phyloP scores from a whole-genome alignment of 2,329 filamentous ascomycete genomes.

The Fusarium redolens region DNA sequence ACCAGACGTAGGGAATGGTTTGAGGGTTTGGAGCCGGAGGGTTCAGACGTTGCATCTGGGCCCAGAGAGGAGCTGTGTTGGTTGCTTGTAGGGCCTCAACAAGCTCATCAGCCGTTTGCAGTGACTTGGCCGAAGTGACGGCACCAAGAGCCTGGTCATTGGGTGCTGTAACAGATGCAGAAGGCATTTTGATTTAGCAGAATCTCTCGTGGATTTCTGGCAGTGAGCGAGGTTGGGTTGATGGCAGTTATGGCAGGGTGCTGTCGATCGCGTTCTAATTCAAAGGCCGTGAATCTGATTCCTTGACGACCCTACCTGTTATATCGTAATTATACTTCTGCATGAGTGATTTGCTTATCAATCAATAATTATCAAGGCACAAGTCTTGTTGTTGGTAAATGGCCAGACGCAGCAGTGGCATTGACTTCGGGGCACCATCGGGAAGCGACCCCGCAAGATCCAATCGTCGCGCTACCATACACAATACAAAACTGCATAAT shows the following conservation, averaged over 20 bases:
- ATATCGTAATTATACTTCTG: neutral
- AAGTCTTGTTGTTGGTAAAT: neutral
- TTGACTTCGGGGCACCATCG: neutral
- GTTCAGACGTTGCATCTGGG: conserved; percentile 58
- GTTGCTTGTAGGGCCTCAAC: neutral
- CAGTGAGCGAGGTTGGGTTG: neutral
- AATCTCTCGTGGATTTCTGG: neutral
- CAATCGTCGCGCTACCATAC: rapidly evolving
- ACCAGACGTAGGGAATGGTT: conserved; percentile 53
- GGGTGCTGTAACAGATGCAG: rapidly evolving
- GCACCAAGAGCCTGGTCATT: rapidly evolving
- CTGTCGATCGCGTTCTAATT: neutral
- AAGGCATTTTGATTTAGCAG: neutral
- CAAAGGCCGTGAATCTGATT: neutral
- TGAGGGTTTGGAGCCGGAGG: conserved; percentile 58
- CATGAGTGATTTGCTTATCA: neutral
- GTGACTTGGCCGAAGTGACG: neutral
- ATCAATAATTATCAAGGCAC: neutral
- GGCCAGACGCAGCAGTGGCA: neutral
- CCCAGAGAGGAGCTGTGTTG: conserved; percentile 56
- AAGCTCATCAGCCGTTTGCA: neutral
- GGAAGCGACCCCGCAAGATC: neutral
- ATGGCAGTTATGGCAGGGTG: rapidly evolving
- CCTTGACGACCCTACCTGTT: neutral
- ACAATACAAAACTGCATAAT: neutral